Base-by-base conservation (phyloP, 202 grass and related monocot genomes). In the Miscanthus sacchariflorus region DNA sequence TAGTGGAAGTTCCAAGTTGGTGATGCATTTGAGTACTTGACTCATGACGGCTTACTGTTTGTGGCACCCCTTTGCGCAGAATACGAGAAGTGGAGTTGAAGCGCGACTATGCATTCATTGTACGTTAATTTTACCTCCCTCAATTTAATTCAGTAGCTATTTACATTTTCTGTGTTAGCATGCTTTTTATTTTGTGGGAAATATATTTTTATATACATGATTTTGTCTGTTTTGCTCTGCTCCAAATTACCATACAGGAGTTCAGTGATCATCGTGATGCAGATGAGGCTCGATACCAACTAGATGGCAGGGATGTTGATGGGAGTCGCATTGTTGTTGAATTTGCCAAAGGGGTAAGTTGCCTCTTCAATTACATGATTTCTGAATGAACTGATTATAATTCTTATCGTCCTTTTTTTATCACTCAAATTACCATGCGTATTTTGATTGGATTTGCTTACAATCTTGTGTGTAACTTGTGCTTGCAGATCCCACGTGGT, bases 71-170 rank as follows among this genome's bases (percentile, higher is more conserved):
- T 95, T 99, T 95, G 72, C 86, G 91, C 97, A 99, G 97, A 99
- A 90, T 99, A 87, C 97, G 97, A 76, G 95, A 99, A 82, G 97
- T 99, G 97, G 94, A 97, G 76, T 85, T 99, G 94, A 96, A 97
- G 97, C 94, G 92, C 33, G 97, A 99, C 88, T 99, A 95, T 87
- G 97, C 97, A 39, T 99, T 99, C 85, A 92, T 99, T 81, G 97
- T 99, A 96, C 43, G 97, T 89, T 4, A 79, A 70, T 68, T 78
- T 74, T 28, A 44, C 79, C 73, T 49, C 27, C 65, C 75, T 74
- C 14, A 56, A 7, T 42, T 30, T 72, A 87, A 64, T 45, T 63
- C n/a, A 72, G 9, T 50, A 19, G 19, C 39, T 7, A 5, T 71
- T 81, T 40, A 43, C 9, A 33, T 30, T 12, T 68, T 72, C 44